A percentile compares a stretch with the other conserved stretches of the same genome.
These are phyloP conservation scores for Amanita pseudoporphyria DNA, from an alignment of 768 basidiomycete species.

Conservation along the genomic window DNA sequence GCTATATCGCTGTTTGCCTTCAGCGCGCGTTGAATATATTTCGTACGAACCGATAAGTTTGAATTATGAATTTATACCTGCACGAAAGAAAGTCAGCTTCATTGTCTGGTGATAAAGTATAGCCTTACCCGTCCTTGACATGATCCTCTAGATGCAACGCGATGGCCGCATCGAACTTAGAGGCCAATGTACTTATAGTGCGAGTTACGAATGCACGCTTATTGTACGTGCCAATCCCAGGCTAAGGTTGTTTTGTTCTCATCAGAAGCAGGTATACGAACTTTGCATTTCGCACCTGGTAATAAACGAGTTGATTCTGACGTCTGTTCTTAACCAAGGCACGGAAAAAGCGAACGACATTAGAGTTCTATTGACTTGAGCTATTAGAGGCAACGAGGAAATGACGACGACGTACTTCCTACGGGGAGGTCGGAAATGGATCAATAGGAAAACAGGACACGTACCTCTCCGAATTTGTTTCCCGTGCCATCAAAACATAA, in stretches of 20 bases:
- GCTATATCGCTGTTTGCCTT: constrained; percentile 7
- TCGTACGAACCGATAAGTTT: constrained; percentile 14
- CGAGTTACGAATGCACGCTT: not conserved
- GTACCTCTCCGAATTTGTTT: constrained; percentile 3
- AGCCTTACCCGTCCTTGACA: constrained; percentile 22
- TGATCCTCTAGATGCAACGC: constrained; percentile 19
- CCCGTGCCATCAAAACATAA: constrained; percentile 4
- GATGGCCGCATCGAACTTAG: constrained; percentile 15
- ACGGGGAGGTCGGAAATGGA: not conserved
- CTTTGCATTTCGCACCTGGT: constrained; percentile 9
- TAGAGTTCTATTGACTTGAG: constrained; percentile 1
- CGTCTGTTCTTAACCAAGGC: constrained; percentile 1
- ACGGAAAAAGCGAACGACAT: constrained; percentile 4
- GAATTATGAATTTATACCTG: constrained; percentile 18
- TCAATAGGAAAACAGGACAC: not conserved
- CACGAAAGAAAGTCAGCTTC: not conserved
- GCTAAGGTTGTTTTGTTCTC: not conserved
- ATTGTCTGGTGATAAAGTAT: not conserved
- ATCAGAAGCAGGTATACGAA: not conserved
- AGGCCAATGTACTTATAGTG: constrained; percentile 11
- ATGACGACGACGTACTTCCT: constrained; percentile 2
- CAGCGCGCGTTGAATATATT: not conserved
- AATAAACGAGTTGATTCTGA: constrained; percentile 8
- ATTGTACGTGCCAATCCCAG: not conserved
- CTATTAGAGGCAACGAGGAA: too few species aligned